phyloP scores from a whole-genome alignment of 2,329 filamentous ascomycete genomes.

The Pseudocercospora ulei region DNA sequence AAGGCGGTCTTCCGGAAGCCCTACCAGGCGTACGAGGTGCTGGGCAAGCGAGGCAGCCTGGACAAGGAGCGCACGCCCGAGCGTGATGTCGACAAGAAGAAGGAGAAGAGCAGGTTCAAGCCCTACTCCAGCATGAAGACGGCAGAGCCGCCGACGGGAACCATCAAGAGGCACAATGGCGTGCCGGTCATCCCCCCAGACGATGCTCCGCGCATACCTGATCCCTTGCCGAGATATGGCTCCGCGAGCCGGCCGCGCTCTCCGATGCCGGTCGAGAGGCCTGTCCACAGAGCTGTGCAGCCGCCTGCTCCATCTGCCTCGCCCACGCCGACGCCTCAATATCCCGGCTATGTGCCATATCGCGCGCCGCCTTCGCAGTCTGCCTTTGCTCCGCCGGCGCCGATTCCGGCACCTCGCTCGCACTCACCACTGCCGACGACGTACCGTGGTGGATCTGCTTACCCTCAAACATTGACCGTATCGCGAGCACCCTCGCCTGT shows the following conservation, averaged over 20 bases:
- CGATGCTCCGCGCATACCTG: slow-evolving; percentile 29
- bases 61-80: slow-evolving; percentile 30
- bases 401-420: slow-evolving; percentile 37
- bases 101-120: slow-evolving; percentile 37
- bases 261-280: slow-evolving; percentile 22
- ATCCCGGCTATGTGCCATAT: slow-evolving; percentile 26
- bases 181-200: slow-evolving; percentile 21
- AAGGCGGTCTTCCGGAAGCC: slow-evolving; percentile 55
- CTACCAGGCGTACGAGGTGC: slow-evolving; percentile 51
- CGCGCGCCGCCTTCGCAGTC: slow-evolving; percentile 29
- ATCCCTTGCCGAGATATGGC: slow-evolving; percentile 28
- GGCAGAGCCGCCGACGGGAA: slow-evolving; percentile 33
- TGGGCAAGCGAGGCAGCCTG: slow-evolving; percentile 22
- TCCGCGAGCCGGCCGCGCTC: slow-evolving; percentile 23
- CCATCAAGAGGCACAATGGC: slow-evolving; percentile 26
- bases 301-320: slow-evolving; percentile 34
- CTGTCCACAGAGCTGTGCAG: not conserved
- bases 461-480: slow-evolving; percentile 28
- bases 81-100: slow-evolving; percentile 28
- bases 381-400: slow-evolving; percentile 27
- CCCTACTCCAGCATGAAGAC: slow-evolving; percentile 47
- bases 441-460: slow-evolving; percentile 33
- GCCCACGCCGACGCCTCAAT: slow-evolving; percentile 34
- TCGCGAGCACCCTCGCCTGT: slow-evolving; percentile 29
- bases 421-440: slow-evolving; percentile 38